A percentile compares a stretch with the other conserved stretches of the same genome.
phyloP scores from a whole-genome alignment of 2,329 filamentous ascomycete genomes.

The Acrocalymma vagum region DNA sequence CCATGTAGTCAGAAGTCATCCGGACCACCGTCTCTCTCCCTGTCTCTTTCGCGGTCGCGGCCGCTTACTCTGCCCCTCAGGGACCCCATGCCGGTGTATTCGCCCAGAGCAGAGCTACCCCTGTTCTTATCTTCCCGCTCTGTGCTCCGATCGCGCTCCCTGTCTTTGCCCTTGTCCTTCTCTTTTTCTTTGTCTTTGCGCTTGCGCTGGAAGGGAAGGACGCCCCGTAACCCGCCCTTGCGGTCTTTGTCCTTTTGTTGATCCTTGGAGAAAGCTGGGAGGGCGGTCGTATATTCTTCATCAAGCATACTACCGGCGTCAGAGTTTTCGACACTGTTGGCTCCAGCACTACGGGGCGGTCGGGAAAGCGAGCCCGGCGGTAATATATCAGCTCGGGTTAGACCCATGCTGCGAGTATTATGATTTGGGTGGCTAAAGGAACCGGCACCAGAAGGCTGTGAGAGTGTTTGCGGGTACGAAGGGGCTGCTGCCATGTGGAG shows the following conservation, averaged over 20 bases:
- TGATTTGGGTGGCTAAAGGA: conserved; percentile 29
- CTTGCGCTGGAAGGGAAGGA: conserved; percentile 47
- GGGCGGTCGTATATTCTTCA: conserved; percentile 48
- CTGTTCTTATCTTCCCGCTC: conserved; percentile 22
- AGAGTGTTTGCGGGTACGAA: conserved; percentile 37
- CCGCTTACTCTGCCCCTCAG: conserved; percentile 15
- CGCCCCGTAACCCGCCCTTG: conserved; percentile 49
- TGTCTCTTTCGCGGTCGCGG: conserved; percentile 5
- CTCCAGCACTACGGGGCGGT: conserved; percentile 36
- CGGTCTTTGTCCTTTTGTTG: conserved; percentile 44
- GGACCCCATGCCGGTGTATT: conserved; percentile 20
- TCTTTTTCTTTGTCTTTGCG: conserved; percentile 41
- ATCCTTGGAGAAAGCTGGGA: conserved; percentile 45
- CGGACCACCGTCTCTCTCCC: conserved; percentile 17
- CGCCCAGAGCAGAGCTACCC: conserved; percentile 27
- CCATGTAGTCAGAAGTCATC: conserved; percentile 48
- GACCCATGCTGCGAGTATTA: conserved; percentile 35
- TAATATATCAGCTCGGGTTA: conserved; percentile 22
- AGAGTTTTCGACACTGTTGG: conserved; percentile 39
- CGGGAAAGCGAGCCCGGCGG: conserved; percentile 28
- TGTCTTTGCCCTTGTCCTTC: conserved; percentile 28
- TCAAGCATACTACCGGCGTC: conserved; percentile 45
- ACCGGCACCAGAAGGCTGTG: conserved; percentile 28
- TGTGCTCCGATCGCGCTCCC: conserved; percentile 26
- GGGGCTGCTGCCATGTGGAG: conserved; percentile 42